Percentiles rank a stretch among this genome's conserved stretches.
These are phyloP conservation scores for Udeniomyces megalosporus DNA, from an alignment of 768 basidiomycete genomes.

Conservation along the genomic window DNA sequence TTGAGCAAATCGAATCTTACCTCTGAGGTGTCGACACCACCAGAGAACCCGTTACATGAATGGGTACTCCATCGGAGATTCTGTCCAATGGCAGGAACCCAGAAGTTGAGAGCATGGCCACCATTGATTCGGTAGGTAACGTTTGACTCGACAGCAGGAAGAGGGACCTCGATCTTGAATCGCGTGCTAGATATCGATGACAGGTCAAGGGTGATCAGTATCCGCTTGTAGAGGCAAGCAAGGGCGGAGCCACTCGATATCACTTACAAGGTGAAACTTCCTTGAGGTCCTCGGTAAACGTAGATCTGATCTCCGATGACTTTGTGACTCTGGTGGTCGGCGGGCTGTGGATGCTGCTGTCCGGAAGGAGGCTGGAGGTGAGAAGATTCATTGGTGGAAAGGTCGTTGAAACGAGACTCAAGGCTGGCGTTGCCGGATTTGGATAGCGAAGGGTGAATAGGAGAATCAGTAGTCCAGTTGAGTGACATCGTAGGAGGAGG, in stretches of 20 bases:
- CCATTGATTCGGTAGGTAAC: slow-evolving; percentile 69
- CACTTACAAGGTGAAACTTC: slow-evolving; percentile 59
- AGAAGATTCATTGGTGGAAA: slow-evolving; percentile 1
- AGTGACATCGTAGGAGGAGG: slow-evolving; percentile 19
- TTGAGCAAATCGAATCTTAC: background rate
- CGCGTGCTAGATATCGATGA: slow-evolving; percentile 41
- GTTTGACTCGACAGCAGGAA: slow-evolving; percentile 52
- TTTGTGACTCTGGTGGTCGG: background rate
- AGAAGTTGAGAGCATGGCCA: slow-evolving; percentile 60
- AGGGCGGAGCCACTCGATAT: no score
- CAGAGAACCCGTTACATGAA: slow-evolving; percentile 30
- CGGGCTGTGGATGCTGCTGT: background rate
- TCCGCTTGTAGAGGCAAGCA: no score
- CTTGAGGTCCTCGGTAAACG: slow-evolving; percentile 27
- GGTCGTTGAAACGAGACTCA: background rate
- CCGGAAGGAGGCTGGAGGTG: slow-evolving; percentile 21
- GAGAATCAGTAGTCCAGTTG: slow-evolving; percentile 24
- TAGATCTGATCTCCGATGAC: slow-evolving; percentile 5
- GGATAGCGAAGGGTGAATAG: no score
- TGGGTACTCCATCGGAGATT: slow-evolving; percentile 86
- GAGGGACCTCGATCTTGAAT: slow-evolving; percentile 67
- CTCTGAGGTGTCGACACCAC: slow-evolving; percentile 76
- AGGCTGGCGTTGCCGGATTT: background rate
- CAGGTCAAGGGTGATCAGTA: no score
- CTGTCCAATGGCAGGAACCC: slow-evolving; percentile 59